Conservation (phyloP, 2,329 filamentous ascomycete genomes). For the Catunica adiposa region DNA sequence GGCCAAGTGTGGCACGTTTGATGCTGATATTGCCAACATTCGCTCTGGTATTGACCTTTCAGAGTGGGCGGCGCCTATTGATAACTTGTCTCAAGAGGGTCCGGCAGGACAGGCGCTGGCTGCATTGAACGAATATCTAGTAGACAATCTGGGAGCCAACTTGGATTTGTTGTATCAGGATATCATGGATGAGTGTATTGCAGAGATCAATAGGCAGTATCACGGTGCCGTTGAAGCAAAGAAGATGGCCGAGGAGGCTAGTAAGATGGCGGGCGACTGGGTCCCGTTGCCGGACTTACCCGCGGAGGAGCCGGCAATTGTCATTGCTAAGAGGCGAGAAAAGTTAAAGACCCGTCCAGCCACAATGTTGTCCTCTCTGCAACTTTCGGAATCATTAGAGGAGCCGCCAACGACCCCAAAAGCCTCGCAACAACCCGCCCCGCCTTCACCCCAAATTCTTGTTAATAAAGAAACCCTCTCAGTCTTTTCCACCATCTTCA, state of each 20-base stretch:
- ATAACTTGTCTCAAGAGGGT: slow-evolving; percentile 26
- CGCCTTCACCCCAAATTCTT: slow-evolving; percentile 21
- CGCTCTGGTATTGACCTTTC: slow-evolving; percentile 25
- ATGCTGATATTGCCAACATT: slow-evolving; percentile 24
- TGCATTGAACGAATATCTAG: slow-evolving; percentile 23
- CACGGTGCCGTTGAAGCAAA: slow-evolving; percentile 15
- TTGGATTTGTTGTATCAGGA: slow-evolving; percentile 29
- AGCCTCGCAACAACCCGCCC: not conserved
- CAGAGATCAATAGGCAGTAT: slow-evolving; percentile 20
- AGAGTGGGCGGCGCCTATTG: slow-evolving; percentile 26
- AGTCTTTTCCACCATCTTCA: slow-evolving; percentile 25
- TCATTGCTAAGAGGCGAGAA: slow-evolving; percentile 22
- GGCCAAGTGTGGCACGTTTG: slow-evolving; percentile 20
- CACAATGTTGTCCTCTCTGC: slow-evolving; percentile 15
- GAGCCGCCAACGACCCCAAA: not conserved
- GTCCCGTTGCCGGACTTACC: slow-evolving; percentile 15
- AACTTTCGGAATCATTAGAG: slow-evolving; percentile 19
- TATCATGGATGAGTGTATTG: slow-evolving; percentile 24
- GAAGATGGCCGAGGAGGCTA: slow-evolving; percentile 12
- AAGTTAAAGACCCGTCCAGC: slow-evolving; percentile 30
- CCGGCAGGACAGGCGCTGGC: slow-evolving; percentile 23
- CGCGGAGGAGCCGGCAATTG: slow-evolving; percentile 16
- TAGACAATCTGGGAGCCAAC: slow-evolving; percentile 24
- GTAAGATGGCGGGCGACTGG: slow-evolving; percentile 12
- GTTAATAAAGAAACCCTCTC: slow-evolving; percentile 25